Evolutionary conservation across 768 basidiomycete species (phyloP).

Genomic region (Chalciporus sphaerocephalus): DNA sequence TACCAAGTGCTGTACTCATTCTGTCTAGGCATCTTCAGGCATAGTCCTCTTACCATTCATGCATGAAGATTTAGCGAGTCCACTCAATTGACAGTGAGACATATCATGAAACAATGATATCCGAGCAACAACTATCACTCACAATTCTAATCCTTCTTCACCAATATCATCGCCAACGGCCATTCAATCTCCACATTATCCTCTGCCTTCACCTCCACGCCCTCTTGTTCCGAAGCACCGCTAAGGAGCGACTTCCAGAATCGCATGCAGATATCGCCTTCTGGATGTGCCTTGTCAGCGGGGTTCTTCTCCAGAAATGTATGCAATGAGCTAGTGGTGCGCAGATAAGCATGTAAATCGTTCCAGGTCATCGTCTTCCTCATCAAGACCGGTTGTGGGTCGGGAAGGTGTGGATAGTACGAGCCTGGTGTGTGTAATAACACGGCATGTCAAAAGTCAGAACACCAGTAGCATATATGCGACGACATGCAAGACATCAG

Average conservation of each 20-base stretch:
- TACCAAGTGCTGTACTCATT: too few relatives aligned
- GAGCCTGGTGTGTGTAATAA: slow-evolving; percentile 36
- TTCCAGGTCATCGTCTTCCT: slow-evolving; percentile 59
- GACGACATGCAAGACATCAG: neutral
- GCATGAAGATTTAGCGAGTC: too few relatives aligned
- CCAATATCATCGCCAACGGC: slow-evolving; percentile 37
- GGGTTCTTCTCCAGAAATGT: slow-evolving; percentile 64
- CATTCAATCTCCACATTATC: slow-evolving; percentile 40
- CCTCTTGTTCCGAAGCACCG: slow-evolving; percentile 30
- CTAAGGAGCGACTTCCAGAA: slow-evolving; percentile 55
- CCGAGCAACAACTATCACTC: neutral
- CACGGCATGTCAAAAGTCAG: too few relatives aligned
- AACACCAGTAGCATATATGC: neutral
- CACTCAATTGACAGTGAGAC: neutral
- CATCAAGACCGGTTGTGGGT: slow-evolving; percentile 47
- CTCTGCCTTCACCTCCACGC: slow-evolving; percentile 8
- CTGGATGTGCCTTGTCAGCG: slow-evolving; percentile 42
- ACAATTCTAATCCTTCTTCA: slow-evolving; percentile 4
- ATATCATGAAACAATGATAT: neutral
- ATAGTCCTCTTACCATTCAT: neutral
- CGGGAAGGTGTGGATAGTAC: slow-evolving; percentile 37
- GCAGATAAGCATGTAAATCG: slow-evolving; percentile 61
- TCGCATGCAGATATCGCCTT: slow-evolving; percentile 62
- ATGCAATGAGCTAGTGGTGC: slow-evolving; percentile 67
- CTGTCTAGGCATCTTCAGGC: neutral